Evolutionary conservation across 1,139 yeast species (phyloP).

Genomic region (Debaryomyces sp.): DNA sequence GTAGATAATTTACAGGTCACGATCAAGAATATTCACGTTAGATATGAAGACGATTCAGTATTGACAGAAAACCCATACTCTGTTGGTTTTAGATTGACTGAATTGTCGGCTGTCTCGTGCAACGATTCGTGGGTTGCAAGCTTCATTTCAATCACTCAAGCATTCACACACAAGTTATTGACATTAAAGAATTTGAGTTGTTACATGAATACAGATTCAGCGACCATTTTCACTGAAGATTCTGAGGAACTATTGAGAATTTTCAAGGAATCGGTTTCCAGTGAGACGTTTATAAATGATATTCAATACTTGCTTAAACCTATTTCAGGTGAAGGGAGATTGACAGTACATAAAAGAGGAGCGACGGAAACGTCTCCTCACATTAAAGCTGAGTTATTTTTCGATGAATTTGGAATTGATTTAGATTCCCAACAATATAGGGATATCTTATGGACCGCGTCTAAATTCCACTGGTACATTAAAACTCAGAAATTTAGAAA

Average conservation of each 20-base stretch:
- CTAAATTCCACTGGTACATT: conserved; percentile 76
- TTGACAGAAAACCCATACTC: conserved; percentile 77
- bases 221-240: conserved; percentile 49
- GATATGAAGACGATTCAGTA: conserved; percentile 81
- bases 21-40: conserved; percentile 84
- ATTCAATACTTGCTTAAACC: conserved; percentile 80
- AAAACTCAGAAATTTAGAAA: conserved; percentile 76
- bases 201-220: conserved; percentile 81
- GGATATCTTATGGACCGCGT: conserved; percentile 79
- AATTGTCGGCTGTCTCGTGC: conserved; percentile 89
- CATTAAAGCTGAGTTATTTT: conserved; percentile 71
- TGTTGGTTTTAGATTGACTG: conserved; percentile 79
- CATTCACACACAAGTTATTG: conserved; percentile 74
- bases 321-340: conserved; percentile 83
- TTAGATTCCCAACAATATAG: conserved; percentile 85
- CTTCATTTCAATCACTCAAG: conserved; percentile 73
- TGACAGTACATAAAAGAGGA: conserved; percentile 79
- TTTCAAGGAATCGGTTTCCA: conserved; percentile 35
- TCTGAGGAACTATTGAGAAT: conserved; percentile 43
- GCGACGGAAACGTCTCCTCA: conserved; percentile 73
- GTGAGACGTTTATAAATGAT: conserved; percentile 25
- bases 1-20: conserved; percentile 94
- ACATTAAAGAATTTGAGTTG: conserved; percentile 74
- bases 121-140: conserved; percentile 85
- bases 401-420: conserved; percentile 85